Evolutionary conservation across 352 stramenopile genomes (phyloP), one percentile per base, ranked within the genome.

Genomic region (Phytophthora hybrid): DNA sequence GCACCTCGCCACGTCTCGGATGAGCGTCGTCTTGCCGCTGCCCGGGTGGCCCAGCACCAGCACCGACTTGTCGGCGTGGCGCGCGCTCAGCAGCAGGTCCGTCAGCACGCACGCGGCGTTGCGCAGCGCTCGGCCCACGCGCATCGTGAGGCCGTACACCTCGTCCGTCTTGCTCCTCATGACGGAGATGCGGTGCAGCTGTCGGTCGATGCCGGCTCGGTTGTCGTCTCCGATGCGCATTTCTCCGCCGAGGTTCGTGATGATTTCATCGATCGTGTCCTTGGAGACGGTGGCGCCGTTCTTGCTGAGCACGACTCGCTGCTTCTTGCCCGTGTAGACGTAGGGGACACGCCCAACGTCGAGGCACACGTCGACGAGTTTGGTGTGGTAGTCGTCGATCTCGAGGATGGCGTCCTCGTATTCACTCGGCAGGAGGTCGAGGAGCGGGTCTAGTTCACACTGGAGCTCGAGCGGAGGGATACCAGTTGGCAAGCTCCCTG

Each of bases 1-100:
- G 23, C 78, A 84, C 3, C 87, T 71, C 8, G 89, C 84, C 16
- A 94, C 82, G 53, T 97, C 91, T 66, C 90, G 81, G 37, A 98
- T 89, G 4, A 97, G 73, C 5, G 91, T 97, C 19, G 91, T 97
- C 63, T 97, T 97, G 13, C 91, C 92, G n/a, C 71, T 88, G 5
- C 88, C 84, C 0, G 84, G 78, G 16, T 84, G 73, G 5, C 87
- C 87, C 13, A 97, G 69, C 51, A 96, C 61, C 47, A 97, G 63
- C 59, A 96, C 76, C 18, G 77, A 88, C 62, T 87, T 92, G 51
- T 67, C 60, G 1, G 67, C 68, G n/a, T 93, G 75, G 14, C 59
- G 63, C 18, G 65, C 14, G 34, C 73, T 85, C 19, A 92, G 41
- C 31, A 97, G 57, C 46, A 97, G 37, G 63, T 97, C 90, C 10